Evolutionary conservation across 257 asterid species (phyloP).

Genomic region (Marsdenia floribunda): DNA sequence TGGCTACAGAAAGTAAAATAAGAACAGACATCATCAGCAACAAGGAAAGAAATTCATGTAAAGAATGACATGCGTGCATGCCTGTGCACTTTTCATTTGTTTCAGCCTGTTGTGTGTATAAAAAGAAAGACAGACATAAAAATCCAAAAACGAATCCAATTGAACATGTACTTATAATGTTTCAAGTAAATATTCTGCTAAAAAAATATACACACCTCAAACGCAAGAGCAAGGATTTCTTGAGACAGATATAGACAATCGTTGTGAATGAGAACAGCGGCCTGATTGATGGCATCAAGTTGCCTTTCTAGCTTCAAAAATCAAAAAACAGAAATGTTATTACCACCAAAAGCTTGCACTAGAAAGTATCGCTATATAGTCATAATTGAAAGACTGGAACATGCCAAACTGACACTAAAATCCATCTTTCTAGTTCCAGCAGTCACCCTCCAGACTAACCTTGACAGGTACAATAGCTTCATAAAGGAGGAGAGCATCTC

Average conservation of each 20-base stretch:
- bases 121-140: background rate
- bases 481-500: constrained; percentile 79
- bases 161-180: background rate
- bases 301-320: constrained; percentile 76
- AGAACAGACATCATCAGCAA: background rate
- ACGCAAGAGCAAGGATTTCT: constrained; percentile 96
- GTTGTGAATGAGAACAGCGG: constrained; percentile 85
- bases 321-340: constrained; percentile 19
- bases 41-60: background rate
- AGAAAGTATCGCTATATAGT: constrained; percentile 2
- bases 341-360: background rate
- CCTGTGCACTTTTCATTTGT: background rate
- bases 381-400: background rate
- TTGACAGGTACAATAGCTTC: constrained; percentile 88
- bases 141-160: background rate
- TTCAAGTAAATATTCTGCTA: background rate
- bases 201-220: constrained; percentile 47
- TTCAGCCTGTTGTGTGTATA: background rate
- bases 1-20: background rate
- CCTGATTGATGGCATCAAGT: constrained; percentile 88
- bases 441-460: constrained; percentile 45
- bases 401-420: background rate
- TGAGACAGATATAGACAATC: constrained; percentile 89
- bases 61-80: background rate
- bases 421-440: background rate